A percentile compares a stretch with the other conserved stretches of the same genome.
phyloP scores from a whole-genome alignment of 345 rosid genomes.

The Xanthoceras sorbifolium region DNA sequence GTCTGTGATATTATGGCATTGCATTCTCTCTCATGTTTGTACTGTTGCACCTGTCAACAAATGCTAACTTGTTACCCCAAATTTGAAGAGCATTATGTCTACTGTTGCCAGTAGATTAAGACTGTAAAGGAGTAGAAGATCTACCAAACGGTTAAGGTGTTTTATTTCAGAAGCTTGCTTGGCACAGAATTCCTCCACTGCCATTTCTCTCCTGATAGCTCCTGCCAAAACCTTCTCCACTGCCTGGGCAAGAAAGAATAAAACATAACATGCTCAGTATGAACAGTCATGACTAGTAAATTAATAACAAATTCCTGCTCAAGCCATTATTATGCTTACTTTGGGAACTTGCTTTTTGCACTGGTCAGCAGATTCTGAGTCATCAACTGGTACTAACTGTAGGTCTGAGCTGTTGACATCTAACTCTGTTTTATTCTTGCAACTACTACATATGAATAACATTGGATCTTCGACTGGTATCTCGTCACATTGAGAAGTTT shows the following conservation, averaged over 20 bases:
- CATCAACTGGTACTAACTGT: conserved; percentile 64
- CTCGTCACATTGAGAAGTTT: conserved; percentile 58
- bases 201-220: conserved; percentile 98
- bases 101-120: background rate
- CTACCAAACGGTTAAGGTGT: conserved; percentile 93
- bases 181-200: conserved; percentile 86
- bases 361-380: conserved; percentile 57
- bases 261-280: background rate
- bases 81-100: conserved; percentile 12
- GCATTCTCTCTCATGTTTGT: conserved; percentile 98
- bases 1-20: conserved; percentile 87
- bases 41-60: conserved; percentile 81
- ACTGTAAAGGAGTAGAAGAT: conserved; percentile 27
- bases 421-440: conserved; percentile 47
- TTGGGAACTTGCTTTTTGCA: conserved; percentile 76
- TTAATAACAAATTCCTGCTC: background rate
- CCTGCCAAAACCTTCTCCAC: conserved; percentile 96
- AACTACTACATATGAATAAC: conserved; percentile 58
- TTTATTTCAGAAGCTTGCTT: conserved; percentile 86
- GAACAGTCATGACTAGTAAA: conserved; percentile 7
- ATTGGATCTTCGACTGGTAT: conserved; percentile 35
- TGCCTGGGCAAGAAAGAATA: conserved; percentile 55
- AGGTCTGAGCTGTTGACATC: conserved; percentile 55
- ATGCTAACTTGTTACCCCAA: conserved; percentile 20
- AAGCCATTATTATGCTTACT: conserved; percentile 42